phyloP scores from a whole-genome alignment of 140 eudicot species.

The Flaveria floridana region DNA sequence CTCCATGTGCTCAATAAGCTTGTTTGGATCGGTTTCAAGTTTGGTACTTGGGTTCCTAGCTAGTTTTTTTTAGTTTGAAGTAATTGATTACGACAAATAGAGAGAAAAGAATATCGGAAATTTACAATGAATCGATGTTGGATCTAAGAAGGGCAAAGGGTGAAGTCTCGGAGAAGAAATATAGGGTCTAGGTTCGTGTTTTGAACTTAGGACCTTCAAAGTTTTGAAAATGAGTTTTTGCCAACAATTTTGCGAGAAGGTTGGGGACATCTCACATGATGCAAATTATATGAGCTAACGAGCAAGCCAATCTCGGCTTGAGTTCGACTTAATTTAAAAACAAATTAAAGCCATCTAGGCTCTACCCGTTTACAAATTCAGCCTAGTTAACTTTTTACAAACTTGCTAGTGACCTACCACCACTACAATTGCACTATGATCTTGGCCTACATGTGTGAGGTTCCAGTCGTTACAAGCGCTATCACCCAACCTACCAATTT shows the following conservation, averaged over 20 bases:
- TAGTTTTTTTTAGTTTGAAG: not conserved
- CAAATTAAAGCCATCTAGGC: too few species aligned
- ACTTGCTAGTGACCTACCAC: too few species aligned
- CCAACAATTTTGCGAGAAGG: too few species aligned
- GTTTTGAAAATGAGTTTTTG: too few species aligned
- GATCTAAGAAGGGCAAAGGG: not conserved
- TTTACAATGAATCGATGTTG: too few species aligned
- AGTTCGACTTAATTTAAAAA: not conserved
- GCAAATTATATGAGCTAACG: not conserved
- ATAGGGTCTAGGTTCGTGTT: not conserved
- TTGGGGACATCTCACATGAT: not conserved
- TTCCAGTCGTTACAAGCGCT: too few species aligned
- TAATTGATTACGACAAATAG: not conserved
- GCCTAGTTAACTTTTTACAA: not conserved
- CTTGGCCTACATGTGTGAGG: too few species aligned
- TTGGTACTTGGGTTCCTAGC: too few species aligned
- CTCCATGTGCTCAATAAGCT: too few species aligned
- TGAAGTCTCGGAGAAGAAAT: not conserved
- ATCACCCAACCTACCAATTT: too few species aligned
- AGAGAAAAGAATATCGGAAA: not conserved
- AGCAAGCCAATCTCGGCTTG: not conserved
- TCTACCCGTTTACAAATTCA: not conserved
- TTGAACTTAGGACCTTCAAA: not conserved
- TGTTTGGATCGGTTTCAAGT: too few species aligned
- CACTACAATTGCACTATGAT: too few species aligned